These are phyloP conservation scores for Trichophyton verrucosum DNA, from an alignment of 2,329 filamentous ascomycete species.

Conservation along the genomic window DNA sequence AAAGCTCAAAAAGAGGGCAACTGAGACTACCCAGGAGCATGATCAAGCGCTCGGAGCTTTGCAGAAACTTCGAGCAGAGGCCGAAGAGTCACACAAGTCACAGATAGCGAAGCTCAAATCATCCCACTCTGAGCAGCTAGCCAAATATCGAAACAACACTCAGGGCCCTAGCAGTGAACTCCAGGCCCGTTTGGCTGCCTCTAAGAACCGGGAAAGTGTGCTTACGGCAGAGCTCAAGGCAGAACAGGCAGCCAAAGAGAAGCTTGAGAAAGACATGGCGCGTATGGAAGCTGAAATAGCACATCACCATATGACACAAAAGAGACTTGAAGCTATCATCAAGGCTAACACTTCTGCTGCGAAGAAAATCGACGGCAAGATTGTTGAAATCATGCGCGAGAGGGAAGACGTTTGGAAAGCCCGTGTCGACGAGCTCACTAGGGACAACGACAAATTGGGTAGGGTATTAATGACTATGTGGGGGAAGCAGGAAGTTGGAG, in stretches of 20 bases:
- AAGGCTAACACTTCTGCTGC: conserved; percentile 31
- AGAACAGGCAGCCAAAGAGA: conserved; percentile 17
- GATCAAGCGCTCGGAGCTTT: conserved; percentile 22
- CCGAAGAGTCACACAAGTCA: conserved; percentile 23
- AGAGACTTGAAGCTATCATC: conserved; percentile 23
- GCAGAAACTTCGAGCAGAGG: conserved; percentile 17
- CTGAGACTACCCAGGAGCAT: conserved; percentile 22
- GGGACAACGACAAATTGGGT: conserved; percentile 30
- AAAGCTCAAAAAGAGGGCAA: conserved; percentile 22
- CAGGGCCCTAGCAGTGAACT: conserved; percentile 27
- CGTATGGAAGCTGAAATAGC: conserved; percentile 19
- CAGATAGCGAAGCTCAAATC: conserved; percentile 27
- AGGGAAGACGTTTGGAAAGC: conserved; percentile 34
- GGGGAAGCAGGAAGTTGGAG: conserved; percentile 31
- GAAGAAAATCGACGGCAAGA: conserved; percentile 28
- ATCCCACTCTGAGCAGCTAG: conserved; percentile 26
- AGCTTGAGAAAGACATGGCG: conserved; percentile 13
- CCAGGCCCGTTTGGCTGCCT: conserved; percentile 22
- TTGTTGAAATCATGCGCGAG: conserved; percentile 30
- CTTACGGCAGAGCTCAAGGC: conserved; percentile 23
- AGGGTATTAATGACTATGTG: conserved; percentile 30
- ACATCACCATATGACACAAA: conserved; percentile 2
- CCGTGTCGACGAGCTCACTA: conserved; percentile 29
- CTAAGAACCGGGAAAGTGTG: conserved; percentile 26
- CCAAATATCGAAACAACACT: conserved; percentile 27